Evolutionary conservation across 352 stramenopile genomes (phyloP), one percentile per base, ranked within the genome.

Genomic region (Aphanomyces astaci): DNA sequence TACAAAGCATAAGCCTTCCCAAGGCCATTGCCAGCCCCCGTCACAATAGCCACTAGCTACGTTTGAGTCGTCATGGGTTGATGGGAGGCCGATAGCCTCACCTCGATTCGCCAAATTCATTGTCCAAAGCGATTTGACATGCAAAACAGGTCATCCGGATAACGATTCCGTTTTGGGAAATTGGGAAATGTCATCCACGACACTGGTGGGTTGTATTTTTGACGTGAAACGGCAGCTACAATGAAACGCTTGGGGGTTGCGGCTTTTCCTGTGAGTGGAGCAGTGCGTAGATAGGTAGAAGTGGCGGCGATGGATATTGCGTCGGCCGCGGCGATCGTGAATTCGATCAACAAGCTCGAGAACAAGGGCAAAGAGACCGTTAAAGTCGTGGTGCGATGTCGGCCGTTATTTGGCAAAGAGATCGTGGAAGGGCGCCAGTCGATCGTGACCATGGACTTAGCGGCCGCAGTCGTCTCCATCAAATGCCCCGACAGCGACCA

Each of bases 361-460:
- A 36, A 10, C 33, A 88, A 87, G 60, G 82, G 90, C 30, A 90
- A 89, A 36, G 84, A 93, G 70, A 93, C 84, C 0, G 89, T 96
- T 33, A 94, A 95, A 55, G 89, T 96, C 57, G 89, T 95, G 9
- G 82, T 96, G 55, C 83, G 89, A 33, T 96, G 88, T 70, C 80
- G 88, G 0, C 89, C 88, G 33, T 82, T 94, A 39, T 94, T 90
- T 62, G 76, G 78, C 36, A 96, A 95, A 63, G 89, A 96, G 64
- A 76, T 87, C 27, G 78, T 83, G 11, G 84, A 96, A 77, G 80
- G 83, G 7, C 78, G 89, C 32, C 88, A 90, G 63, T 79, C 82
- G 31, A 96, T 96, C 72, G 78, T 96, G 31, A 80, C 74, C 17
- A 77, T 95, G 57, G 83, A 96, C 66, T 70, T 76, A 15, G 79